Percentiles rank a stretch among this genome's conserved stretches.
phyloP scores from a whole-genome alignment of 1,284 basidiomycete genomes.

The Rhodotorula sp. region DNA sequence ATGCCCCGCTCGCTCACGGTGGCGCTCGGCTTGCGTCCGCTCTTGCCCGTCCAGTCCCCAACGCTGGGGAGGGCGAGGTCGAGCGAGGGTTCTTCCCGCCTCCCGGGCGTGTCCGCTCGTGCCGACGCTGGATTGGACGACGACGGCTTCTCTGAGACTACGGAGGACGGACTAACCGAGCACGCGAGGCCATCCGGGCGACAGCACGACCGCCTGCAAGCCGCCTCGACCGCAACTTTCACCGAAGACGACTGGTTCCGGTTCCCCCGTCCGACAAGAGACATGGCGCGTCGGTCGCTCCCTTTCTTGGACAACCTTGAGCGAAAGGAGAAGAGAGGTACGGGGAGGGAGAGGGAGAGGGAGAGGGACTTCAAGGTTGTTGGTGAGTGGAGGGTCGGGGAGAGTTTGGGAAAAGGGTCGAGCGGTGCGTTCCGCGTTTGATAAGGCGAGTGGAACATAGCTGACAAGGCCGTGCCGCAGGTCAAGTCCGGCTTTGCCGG shows the following conservation, averaged over 20 bases:
- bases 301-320: not conserved
- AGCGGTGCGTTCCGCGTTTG: conserved; percentile 1
- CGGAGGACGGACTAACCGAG: too few relatives aligned
- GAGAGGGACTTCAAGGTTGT: conserved; percentile 12
- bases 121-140: too few relatives aligned
- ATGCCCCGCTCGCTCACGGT: too few relatives aligned
- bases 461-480: conserved; percentile 1
- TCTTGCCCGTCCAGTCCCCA: not conserved
- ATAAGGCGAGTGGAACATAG: too few relatives aligned
- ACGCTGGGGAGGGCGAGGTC: not conserved
- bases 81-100: not conserved
- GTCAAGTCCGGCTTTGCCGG: conserved; percentile 46
- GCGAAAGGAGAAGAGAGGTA: not conserved
- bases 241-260: conserved; percentile 10
- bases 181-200: not conserved
- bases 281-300: not conserved
- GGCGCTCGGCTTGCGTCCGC: not conserved
- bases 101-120: too few relatives aligned
- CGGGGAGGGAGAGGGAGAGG: not conserved
- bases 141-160: not conserved
- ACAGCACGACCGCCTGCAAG: too few relatives aligned
- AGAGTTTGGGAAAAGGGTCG: conserved; percentile 27
- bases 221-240: not conserved
- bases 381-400: conserved; percentile 33
- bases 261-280: not conserved